Evolutionary conservation across 1,284 basidiomycete genomes (phyloP).

Genomic region (Rhodotorula sp.): DNA sequence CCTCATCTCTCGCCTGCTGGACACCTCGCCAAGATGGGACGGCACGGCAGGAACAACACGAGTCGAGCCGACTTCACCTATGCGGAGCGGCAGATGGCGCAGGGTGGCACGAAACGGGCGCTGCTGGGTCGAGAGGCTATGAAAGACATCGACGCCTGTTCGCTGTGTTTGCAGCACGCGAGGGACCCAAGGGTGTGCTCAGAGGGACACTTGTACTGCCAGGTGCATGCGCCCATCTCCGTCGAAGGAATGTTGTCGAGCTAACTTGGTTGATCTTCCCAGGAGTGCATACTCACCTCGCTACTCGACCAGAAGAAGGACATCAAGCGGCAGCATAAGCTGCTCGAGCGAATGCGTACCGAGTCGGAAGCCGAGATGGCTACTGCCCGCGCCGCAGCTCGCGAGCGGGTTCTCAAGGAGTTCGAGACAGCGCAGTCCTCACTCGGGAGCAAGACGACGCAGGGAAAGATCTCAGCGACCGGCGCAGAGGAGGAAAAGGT

Average conservation of each 20-base stretch:
- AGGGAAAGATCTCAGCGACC: conserved; percentile 14
- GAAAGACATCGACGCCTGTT: conserved; percentile 38
- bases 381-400: conserved; percentile 65
- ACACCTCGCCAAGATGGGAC: neutral
- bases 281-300: conserved; percentile 42
- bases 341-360: conserved; percentile 66
- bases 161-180: conserved; percentile 51
- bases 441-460: conserved; percentile 49
- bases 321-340: conserved; percentile 77
- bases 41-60: conserved; percentile 61
- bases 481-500: conserved; percentile 14
- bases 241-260: conserved; percentile 47
- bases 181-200: conserved; percentile 75
- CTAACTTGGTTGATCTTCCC: conserved; percentile 9
- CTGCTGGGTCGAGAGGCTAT: conserved; percentile 31
- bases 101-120: conserved; percentile 67
- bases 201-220: conserved; percentile 81
- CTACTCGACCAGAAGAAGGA: conserved; percentile 78
- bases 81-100: conserved; percentile 75
- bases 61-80: conserved; percentile 65
- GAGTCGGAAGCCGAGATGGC: conserved; percentile 71
- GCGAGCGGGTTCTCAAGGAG: conserved; percentile 76
- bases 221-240: conserved; percentile 49
- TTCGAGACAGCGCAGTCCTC: conserved; percentile 80
- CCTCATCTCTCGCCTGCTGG: neutral